Percentiles rank a stretch among this genome's conserved stretches.
Evolutionary conservation across 192 early-diverging fungal species (phyloP).

Genomic region (Entomortierella chlamydospora): DNA sequence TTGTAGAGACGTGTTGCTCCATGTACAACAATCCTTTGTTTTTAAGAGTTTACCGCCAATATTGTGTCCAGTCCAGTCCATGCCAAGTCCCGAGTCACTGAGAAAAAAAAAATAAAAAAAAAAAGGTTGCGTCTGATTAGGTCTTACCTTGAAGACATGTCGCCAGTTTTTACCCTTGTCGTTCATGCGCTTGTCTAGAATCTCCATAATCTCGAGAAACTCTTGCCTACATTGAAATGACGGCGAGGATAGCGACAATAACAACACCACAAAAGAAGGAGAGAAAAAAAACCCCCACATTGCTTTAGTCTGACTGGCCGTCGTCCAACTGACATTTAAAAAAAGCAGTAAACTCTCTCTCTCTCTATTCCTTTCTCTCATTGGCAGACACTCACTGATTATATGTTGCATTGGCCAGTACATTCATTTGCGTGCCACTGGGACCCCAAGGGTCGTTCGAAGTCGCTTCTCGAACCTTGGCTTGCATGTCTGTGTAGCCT

Average conservation of each 20-base stretch:
- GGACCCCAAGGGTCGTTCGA: slow-evolving; percentile 85
- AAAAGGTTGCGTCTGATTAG: slow-evolving; percentile 2
- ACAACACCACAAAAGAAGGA: neutral
- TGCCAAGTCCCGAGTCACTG: slow-evolving; percentile 32
- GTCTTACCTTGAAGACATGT: slow-evolving; percentile 94
- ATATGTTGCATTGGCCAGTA: slow-evolving; percentile 86
- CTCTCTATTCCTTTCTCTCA: neutral
- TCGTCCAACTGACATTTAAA: neutral
- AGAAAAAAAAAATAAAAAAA: neutral
- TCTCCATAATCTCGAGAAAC: slow-evolving; percentile 97
- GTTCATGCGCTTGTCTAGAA: slow-evolving; percentile 96
- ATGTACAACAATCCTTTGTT: neutral
- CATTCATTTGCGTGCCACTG: slow-evolving; percentile 80
- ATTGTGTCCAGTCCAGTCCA: slow-evolving; percentile 1
- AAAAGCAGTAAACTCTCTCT: neutral
- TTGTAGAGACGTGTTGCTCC: neutral
- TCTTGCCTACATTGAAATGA: slow-evolving; percentile 70
- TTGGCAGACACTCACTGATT: slow-evolving; percentile 77
- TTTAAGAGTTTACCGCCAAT: too few species aligned
- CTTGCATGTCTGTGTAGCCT: slow-evolving; percentile 93
- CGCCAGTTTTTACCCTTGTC: slow-evolving; percentile 99
- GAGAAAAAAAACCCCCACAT: slow-evolving; percentile 4
- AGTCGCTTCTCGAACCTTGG: slow-evolving; percentile 88
- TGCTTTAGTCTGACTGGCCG: neutral
- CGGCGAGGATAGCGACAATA: neutral